These are phyloP conservation scores for Trichoderma arundinaceum DNA, from an alignment of 2,329 filamentous ascomycete species.

Conservation along the genomic window DNA sequence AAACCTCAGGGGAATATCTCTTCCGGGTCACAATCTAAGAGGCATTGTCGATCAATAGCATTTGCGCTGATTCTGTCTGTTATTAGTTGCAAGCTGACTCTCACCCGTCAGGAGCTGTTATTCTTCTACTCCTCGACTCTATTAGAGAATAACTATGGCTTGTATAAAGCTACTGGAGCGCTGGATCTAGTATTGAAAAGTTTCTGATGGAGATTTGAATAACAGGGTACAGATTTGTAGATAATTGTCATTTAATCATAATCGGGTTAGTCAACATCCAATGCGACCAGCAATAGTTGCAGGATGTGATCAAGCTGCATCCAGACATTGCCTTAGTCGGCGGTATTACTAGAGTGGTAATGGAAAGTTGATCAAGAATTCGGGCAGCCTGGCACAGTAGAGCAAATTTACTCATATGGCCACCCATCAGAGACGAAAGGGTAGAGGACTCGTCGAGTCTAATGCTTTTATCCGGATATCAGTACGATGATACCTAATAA, in stretches of 20 bases:
- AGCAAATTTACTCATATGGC: constrained; percentile 2
- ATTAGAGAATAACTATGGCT: neutral
- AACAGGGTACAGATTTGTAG: neutral
- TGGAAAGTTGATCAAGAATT: neutral
- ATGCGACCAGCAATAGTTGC: neutral
- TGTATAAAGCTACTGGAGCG: neutral
- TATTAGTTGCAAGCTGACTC: neutral
- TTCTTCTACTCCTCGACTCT: neutral
- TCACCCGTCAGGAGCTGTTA: neutral
- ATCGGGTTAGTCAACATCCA: neutral
- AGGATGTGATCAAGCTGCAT: neutral
- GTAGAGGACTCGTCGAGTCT: neutral
- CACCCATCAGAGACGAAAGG: neutral
- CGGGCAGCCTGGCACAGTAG: neutral
- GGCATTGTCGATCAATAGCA: neutral
- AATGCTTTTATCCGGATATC: neutral
- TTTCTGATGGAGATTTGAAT: neutral
- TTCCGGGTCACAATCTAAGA: neutral
- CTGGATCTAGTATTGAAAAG: neutral
- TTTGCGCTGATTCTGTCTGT: neutral
- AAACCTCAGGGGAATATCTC: neutral
- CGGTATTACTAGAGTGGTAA: neutral
- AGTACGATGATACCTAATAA: neutral
- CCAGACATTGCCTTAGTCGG: neutral
- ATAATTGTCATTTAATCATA: constrained; percentile 1